Evolutionary conservation across 2,329 filamentous ascomycete species (phyloP), one percentile per base, ranked within the genome.

Genomic region (Alternaria sp.): DNA sequence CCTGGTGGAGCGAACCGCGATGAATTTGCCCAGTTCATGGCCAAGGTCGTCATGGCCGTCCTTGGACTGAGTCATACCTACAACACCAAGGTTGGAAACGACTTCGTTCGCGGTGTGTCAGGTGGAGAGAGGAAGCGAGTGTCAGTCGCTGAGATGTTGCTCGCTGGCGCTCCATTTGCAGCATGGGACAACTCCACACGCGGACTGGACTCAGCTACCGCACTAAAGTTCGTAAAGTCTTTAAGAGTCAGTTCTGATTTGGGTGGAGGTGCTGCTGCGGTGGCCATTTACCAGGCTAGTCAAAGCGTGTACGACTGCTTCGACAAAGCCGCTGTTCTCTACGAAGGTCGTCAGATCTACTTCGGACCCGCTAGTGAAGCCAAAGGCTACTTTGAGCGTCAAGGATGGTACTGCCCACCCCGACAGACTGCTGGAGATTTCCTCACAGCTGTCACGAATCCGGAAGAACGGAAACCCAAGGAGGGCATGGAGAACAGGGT

Each of bases 321-420:
- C 67, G 90, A 94, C 77, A 93, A 93, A 72, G 86, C 85, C 0
- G 82, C 87, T 0, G 88, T 94, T 0, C 79, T 93, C 0, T 92
- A 93, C 69, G 88, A 93, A 70, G 91, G 91, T 0, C 84, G 88
- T 0, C 85, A 93, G 70, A 93, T 93, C 61, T 94, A 87, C 78
- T 93, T 89, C 62, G 91, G 91, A 0, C 84, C 85, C 0, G 84
- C 86, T 0, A 72, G 68, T 5, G 73, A 80, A 2, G 90, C 90
- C 0, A 87, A 84, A 67, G 72, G 73, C 0, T 93, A 87, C 75
- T 93, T 93, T 60, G 85, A 87, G 66, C 78, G 83, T 11, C 85
- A 90, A 76, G 90, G 90, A 39, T 93, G 86, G 82, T 73, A 83
- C 33, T 91, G 89, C 65, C 88, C 88, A 0, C 75, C 82, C 3